Conservation (phyloP, 148 eudicot genomes). For the Spergularia bocconei region DNA sequence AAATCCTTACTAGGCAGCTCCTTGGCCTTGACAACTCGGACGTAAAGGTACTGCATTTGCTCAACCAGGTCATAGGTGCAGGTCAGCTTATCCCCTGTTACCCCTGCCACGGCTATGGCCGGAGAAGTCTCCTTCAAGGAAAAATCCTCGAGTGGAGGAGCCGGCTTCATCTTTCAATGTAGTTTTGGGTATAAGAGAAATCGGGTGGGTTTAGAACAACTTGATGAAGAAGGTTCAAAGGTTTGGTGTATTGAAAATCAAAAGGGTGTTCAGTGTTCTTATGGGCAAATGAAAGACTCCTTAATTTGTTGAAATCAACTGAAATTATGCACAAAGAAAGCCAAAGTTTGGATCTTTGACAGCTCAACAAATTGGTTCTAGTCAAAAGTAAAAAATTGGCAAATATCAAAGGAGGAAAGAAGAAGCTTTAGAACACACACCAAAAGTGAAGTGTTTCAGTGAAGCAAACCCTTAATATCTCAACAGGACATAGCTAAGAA, state of each 20-base stretch:
- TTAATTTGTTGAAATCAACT: constrained; percentile 2
- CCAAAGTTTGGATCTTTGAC: constrained; percentile 22
- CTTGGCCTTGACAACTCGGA: constrained; percentile 69
- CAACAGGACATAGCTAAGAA: not conserved
- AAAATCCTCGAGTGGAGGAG: constrained; percentile 45
- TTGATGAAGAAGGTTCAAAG: not conserved
- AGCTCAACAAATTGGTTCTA: constrained; percentile 14
- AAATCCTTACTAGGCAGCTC: constrained; percentile 57
- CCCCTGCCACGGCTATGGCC: constrained; percentile 55
- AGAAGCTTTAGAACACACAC: constrained; percentile 8
- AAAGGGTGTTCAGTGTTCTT: constrained; percentile 4
- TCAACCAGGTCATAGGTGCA: constrained; percentile 78
- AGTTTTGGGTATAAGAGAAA: not conserved
- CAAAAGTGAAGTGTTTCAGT: constrained; percentile 26
- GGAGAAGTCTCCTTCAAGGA: constrained; percentile 68
- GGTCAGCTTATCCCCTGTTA: constrained; percentile 54
- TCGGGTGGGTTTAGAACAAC: not conserved
- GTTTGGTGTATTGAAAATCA: constrained; percentile 10
- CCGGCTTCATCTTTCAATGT: constrained; percentile 34
- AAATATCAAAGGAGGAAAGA: constrained; percentile 14
- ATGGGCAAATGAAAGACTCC: not conserved
- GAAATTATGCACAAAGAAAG: constrained; percentile 3
- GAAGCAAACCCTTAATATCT: constrained; percentile 23
- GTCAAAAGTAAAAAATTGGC: constrained; percentile 23
- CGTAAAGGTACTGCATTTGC: constrained; percentile 76